These are phyloP conservation scores for Penicillium coffeae DNA, from an alignment of 495 filamentous ascomycete species.

Conservation along the genomic window DNA sequence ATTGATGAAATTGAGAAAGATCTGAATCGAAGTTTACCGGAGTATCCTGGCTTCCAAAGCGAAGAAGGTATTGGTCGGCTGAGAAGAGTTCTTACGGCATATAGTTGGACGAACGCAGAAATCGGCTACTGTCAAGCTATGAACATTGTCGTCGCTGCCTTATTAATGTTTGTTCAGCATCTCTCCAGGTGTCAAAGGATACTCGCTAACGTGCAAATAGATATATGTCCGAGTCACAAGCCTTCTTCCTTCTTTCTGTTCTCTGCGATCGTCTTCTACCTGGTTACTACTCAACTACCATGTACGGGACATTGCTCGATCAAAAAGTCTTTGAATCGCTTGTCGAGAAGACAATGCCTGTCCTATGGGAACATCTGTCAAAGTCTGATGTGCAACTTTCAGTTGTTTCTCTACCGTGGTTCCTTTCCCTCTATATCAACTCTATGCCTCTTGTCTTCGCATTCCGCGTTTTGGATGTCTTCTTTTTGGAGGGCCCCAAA, in stretches of 20 bases:
- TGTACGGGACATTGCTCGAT: conserved; percentile 96
- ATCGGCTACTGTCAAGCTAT: conserved; percentile 99
- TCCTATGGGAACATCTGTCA: conserved; percentile 93
- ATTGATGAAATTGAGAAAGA: conserved; percentile 99
- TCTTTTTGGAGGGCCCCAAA: conserved; percentile 96
- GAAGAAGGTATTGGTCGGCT: conserved; percentile 91
- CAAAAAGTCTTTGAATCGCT: conserved; percentile 95
- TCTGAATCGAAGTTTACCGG: conserved; percentile 88
- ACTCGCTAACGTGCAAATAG: conserved; percentile 38
- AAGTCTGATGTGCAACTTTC: conserved; percentile 98
- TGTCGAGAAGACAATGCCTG: conserved; percentile 97
- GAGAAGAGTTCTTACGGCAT: conserved; percentile 85
- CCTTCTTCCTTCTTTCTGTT: conserved; percentile 89
- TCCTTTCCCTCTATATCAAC: conserved; percentile 96
- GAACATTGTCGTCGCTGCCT: conserved; percentile 96
- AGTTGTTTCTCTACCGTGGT: conserved; percentile 96
- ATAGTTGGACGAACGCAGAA: conserved; percentile 92
- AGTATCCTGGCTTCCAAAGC: conserved; percentile 96
- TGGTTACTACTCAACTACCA: conserved; percentile 95
- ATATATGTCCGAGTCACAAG: conserved; percentile 96
- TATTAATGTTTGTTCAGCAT: conserved; percentile 66
- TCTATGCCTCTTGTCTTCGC: conserved; percentile 98
- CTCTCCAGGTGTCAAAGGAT: background rate
- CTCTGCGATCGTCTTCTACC: conserved; percentile 91
- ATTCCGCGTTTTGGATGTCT: conserved; percentile 92